A percentile compares a stretch with the other conserved stretches of the same genome.
These are phyloP conservation scores for Penicillium janthinellum DNA, from an alignment of 2,329 filamentous ascomycete species.

Conservation along the genomic window DNA sequence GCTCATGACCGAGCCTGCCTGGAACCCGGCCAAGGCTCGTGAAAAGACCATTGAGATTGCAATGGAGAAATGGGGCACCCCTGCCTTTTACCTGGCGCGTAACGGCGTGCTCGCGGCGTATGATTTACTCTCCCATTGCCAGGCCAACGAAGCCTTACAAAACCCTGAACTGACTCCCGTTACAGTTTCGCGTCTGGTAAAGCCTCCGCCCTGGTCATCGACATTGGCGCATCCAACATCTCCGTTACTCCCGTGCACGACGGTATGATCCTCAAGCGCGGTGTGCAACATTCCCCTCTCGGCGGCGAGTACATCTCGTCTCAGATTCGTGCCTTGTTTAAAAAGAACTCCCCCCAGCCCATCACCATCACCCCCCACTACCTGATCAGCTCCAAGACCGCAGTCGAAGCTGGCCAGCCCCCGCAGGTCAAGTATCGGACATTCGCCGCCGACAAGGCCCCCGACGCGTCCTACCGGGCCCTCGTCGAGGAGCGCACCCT, in stretches of 20 bases:
- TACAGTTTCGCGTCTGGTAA: slow-evolving; percentile 82
- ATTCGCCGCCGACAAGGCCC: slow-evolving; percentile 62
- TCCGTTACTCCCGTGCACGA: slow-evolving; percentile 91
- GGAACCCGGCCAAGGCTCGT: slow-evolving; percentile 83
- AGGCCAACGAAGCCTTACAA: slow-evolving; percentile 1
- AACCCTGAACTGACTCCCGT: slow-evolving; percentile 3
- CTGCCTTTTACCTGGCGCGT: slow-evolving; percentile 89
- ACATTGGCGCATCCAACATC: slow-evolving; percentile 84
- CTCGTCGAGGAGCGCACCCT: slow-evolving; percentile 92
- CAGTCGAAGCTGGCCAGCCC: slow-evolving; percentile 82
- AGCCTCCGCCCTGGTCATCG: slow-evolving; percentile 87
- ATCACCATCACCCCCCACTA: slow-evolving; percentile 82
- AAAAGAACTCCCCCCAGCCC: slow-evolving; percentile 63
- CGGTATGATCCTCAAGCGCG: slow-evolving; percentile 89
- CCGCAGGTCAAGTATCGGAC: slow-evolving; percentile 74
- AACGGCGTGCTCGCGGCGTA: slow-evolving; percentile 83
- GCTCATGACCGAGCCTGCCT: slow-evolving; percentile 89
- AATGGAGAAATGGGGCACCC: slow-evolving; percentile 95
- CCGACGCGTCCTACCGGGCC: slow-evolving; percentile 70
- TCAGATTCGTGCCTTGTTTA: slow-evolving; percentile 82
- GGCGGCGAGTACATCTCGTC: slow-evolving; percentile 88
- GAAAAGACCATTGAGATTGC: slow-evolving; percentile 95
- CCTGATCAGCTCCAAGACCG: slow-evolving; percentile 81
- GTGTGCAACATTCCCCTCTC: slow-evolving; percentile 79
- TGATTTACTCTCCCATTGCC: slow-evolving; percentile 19